Percentiles rank a stretch among this genome's conserved stretches.
Evolutionary conservation across 306 rosid species (phyloP).

Genomic region (Medicago arabica): DNA sequence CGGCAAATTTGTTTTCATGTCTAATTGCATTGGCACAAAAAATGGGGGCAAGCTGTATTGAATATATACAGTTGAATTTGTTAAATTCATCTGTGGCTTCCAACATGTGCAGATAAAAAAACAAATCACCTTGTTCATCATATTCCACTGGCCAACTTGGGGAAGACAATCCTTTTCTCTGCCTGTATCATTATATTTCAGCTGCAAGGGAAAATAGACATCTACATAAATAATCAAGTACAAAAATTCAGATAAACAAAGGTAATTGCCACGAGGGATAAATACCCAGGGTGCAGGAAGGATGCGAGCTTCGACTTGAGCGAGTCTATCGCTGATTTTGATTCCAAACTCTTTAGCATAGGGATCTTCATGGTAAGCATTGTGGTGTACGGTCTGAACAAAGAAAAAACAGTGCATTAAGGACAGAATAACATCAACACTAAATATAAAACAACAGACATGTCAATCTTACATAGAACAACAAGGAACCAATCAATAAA

Average conservation of each 20-base stretch:
- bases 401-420: not conserved
- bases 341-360: conserved; percentile 94
- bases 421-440: not conserved
- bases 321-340: conserved; percentile 84
- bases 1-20: not conserved
- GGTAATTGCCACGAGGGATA: not conserved
- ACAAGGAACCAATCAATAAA: not conserved
- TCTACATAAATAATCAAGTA: not conserved
- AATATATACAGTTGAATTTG: too few relatives aligned
- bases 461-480: not conserved
- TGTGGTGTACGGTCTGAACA: conserved; percentile 83
- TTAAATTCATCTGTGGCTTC: too few relatives aligned
- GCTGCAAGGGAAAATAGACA: conserved; percentile 50
- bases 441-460: not conserved
- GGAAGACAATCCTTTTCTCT: conserved; percentile 93
- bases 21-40: not conserved
- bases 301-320: conserved; percentile 97
- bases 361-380: conserved; percentile 85
- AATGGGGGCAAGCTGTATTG: too few relatives aligned
- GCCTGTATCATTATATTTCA: conserved; percentile 95
- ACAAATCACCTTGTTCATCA: conserved; percentile 87
- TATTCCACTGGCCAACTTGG: conserved; percentile 98
- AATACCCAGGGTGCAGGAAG: conserved; percentile 96
- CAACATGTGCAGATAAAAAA: not conserved
- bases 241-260: not conserved